Evolutionary conservation across 768 basidiomycete genomes (phyloP).

Genomic region (Sistotremastrum suecicum): DNA sequence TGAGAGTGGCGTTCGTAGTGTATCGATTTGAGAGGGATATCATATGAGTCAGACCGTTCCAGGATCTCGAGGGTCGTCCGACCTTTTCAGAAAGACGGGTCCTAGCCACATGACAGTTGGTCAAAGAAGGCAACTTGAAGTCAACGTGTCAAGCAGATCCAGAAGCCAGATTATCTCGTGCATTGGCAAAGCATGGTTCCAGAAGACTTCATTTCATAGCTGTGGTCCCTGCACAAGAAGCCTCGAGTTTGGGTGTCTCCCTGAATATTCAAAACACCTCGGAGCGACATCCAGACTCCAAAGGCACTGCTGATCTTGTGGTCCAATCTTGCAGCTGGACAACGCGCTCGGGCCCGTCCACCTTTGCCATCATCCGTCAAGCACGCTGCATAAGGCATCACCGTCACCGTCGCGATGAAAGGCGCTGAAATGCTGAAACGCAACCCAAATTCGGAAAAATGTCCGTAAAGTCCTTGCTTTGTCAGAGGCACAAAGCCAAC

Average conservation of each 20-base stretch:
- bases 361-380: no score
- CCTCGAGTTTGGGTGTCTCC: conserved; percentile 79
- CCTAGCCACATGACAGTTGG: background rate
- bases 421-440: no score
- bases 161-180: background rate
- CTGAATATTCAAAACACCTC: background rate
- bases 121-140: background rate
- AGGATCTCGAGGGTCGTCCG: background rate
- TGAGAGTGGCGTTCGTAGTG: no score
- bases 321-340: no score
- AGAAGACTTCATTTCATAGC: background rate
- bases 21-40: background rate
- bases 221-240: background rate
- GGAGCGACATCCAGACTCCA: no score
- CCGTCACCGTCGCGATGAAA: no score
- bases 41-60: background rate
- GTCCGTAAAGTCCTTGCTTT: no score
- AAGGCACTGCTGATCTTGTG: no score
- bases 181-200: background rate
- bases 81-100: background rate
- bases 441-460: no score
- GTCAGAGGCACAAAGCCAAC: no score
- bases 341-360: no score
- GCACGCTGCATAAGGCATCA: no score
- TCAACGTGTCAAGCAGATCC: background rate